Base-by-base conservation (phyloP, 208 protist genomes). In the Tritrichomonas foetus region DNA sequence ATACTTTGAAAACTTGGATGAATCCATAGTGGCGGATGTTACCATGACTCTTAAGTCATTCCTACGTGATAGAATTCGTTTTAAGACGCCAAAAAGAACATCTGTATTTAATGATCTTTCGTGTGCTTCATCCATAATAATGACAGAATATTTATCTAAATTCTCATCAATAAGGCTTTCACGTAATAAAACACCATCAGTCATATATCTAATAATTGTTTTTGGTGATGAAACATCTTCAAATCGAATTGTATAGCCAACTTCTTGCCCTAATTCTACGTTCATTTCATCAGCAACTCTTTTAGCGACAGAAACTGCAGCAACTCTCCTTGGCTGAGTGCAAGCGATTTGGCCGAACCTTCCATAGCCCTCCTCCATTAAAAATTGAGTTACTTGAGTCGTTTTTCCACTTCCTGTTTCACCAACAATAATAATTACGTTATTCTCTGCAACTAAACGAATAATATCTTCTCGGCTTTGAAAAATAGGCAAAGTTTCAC, bases 1-100 rank as follows among this genome's bases (percentile, higher is more conserved):
- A 94, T 99, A 99, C 1, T 94, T 84, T 36, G 93, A 95, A 69
- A 97, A 97, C 95, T 99, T 99, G 1, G 97, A 93, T 8, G 97
- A 95, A 95, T 99, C 98, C 97, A 99, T 98, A 8, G 99, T 99
- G 5, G 99, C 99, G 0, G 98, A 99, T 3, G 98, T 99, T 3
- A 99, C 98, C 84, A 99, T 98, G 1, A 99, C 95, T 95, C 99
- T 99, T 11, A 99, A 94, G 94, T 99, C 98, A 0, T 96, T 94
- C 2, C 97, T 93, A 25, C 95, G 50, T 3, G 94, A 27, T 1
- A 97, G 55, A 5, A 97, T 93, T 61, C 95, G 50, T 93, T 96
- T 96, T 47, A 96, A 74, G 25, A 97, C 30, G 30, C 96, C 96
- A 92, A 97, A 95, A 47, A 97, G 94, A 64, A 97, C 94, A 93